These are phyloP conservation scores for Solanum verrucosum DNA, from an alignment of 257 asterid genomes.

Conservation along the genomic window DNA sequence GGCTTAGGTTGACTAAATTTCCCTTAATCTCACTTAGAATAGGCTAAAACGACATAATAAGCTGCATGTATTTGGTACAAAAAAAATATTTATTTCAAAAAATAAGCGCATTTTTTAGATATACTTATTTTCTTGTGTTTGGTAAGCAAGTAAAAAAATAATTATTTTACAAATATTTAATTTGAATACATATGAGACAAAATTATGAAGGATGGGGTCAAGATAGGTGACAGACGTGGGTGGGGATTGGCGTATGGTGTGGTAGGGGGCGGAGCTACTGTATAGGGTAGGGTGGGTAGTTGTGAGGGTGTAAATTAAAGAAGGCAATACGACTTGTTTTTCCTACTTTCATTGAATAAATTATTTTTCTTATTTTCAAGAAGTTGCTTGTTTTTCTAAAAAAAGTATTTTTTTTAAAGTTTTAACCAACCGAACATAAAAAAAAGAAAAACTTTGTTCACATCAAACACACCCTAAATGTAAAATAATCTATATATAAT, in stretches of 20 bases:
- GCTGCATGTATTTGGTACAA: background rate
- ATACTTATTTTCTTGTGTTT: too few species aligned
- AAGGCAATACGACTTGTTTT: accelerated
- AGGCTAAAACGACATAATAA: too few species aligned
- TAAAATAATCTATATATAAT: too few species aligned
- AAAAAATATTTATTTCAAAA: too few species aligned
- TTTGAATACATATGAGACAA: background rate
- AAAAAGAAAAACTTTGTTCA: accelerated
- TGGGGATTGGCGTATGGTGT: background rate
- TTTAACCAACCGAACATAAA: accelerated
- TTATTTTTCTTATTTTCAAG: too few species aligned
- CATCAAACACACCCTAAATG: too few species aligned
- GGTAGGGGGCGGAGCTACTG: background rate
- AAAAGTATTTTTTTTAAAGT: too few species aligned
- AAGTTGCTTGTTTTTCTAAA: background rate
- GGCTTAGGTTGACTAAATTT: background rate
- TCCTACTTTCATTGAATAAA: too few species aligned
- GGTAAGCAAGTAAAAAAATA: too few species aligned
- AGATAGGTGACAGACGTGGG: background rate
- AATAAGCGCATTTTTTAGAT: background rate
- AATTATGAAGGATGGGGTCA: background rate
- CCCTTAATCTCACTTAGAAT: background rate
- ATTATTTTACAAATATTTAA: background rate
- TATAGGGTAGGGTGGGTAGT: background rate
- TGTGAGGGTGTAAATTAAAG: background rate